These are phyloP conservation scores for Aureobasidium sp. DNA, from an alignment of 2,329 filamentous ascomycete species.

Conservation along the genomic window DNA sequence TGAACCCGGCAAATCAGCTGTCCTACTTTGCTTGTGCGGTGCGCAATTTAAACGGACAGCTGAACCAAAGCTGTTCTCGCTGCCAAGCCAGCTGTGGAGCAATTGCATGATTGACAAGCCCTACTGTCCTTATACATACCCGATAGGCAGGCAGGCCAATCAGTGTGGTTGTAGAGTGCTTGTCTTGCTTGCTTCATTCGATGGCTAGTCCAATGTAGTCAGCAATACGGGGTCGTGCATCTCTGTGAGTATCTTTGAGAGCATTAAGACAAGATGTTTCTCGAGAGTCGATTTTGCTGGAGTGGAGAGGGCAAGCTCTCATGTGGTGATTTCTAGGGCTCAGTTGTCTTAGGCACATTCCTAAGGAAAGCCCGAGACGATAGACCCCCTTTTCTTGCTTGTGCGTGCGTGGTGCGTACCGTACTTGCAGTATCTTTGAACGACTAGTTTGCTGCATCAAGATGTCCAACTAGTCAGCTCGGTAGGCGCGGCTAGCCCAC, in stretches of 20 bases:
- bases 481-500: not conserved
- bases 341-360: no score
- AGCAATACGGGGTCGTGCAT: not conserved
- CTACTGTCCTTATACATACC: not conserved
- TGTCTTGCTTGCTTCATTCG: not conserved
- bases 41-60: not conserved
- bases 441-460: no score
- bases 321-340: no score
- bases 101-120: not conserved
- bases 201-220: not conserved
- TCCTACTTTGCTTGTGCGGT: not conserved
- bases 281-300: not conserved
- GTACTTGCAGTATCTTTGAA: no score
- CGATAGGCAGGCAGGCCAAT: not conserved
- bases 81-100: not conserved
- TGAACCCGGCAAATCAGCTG: not conserved
- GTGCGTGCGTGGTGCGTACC: no score
- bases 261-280: not conserved
- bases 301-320: not conserved
- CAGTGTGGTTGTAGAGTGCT: not conserved
- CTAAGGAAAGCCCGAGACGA: no score
- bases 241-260: not conserved
- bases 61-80: not conserved
- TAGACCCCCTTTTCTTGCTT: no score
- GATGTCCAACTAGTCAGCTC: not conserved